A percentile compares a stretch with the other conserved stretches of the same genome.
Evolutionary conservation across 2,329 filamentous ascomycete species (phyloP).

Genomic region (Rhinocladiella mackenziei): DNA sequence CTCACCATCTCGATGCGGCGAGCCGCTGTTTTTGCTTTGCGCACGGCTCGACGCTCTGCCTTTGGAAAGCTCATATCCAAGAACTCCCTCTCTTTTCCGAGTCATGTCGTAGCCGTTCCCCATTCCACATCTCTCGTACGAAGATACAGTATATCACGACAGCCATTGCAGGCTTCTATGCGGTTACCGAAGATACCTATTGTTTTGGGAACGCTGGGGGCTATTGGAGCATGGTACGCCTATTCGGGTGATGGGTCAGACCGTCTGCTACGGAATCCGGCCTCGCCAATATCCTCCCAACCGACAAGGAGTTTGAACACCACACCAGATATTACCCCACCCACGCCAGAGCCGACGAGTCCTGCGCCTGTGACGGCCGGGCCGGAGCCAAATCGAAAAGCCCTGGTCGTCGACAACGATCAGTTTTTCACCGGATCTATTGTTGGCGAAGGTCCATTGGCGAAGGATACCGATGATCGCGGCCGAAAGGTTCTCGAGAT

Average conservation of each 20-base stretch:
- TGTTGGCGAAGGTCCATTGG: slow-evolving; percentile 77
- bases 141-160: slow-evolving; percentile 37
- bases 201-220: slow-evolving; percentile 46
- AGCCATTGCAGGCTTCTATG: slow-evolving; percentile 45
- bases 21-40: slow-evolving; percentile 44
- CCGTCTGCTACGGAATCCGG: slow-evolving; percentile 18
- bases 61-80: slow-evolving; percentile 40
- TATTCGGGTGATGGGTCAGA: slow-evolving; percentile 39
- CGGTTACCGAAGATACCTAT: slow-evolving; percentile 48
- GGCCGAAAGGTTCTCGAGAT: slow-evolving; percentile 88
- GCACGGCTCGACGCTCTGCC: slow-evolving; percentile 45
- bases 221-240: slow-evolving; percentile 48
- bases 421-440: slow-evolving; percentile 85
- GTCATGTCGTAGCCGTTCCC: slow-evolving; percentile 38
- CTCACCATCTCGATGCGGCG: slow-evolving; percentile 43
- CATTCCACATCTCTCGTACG: slow-evolving; percentile 33
- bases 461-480: slow-evolving; percentile 80
- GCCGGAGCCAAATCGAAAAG: slow-evolving; percentile 56
- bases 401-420: slow-evolving; percentile 84
- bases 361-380: slow-evolving; percentile 38
- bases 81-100: slow-evolving; percentile 38
- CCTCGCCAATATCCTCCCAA: slow-evolving; percentile 25
- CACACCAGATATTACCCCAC: slow-evolving; percentile 13
- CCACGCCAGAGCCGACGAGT: slow-evolving; percentile 27
- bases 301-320: slow-evolving; percentile 23